These are phyloP conservation scores for Mycena haematopus DNA, from an alignment of 768 basidiomycete species.

Conservation along the genomic window DNA sequence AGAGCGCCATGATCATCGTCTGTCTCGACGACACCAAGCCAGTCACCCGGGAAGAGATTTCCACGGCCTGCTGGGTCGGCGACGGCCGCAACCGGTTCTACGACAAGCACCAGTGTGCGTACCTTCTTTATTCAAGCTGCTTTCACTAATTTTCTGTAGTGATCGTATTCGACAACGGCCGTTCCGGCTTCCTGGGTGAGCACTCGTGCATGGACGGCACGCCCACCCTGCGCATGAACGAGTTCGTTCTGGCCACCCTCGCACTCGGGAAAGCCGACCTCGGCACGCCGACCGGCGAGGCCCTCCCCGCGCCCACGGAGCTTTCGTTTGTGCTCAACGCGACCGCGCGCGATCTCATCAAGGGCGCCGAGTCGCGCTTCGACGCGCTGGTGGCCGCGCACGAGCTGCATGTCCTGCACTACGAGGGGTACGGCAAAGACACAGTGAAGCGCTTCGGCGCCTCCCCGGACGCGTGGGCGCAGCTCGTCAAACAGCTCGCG, in stretches of 20 bases:
- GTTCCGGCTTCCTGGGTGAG: constrained; percentile 90
- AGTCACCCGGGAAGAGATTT: constrained; percentile 79
- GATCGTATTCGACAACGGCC: constrained; percentile 93
- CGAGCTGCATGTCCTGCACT: constrained; percentile 84
- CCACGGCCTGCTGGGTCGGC: constrained; percentile 87
- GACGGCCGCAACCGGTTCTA: constrained; percentile 92
- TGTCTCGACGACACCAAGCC: constrained; percentile 86
- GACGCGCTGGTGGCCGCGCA: constrained; percentile 78
- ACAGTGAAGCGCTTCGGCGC: constrained; percentile 81
- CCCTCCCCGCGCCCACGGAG: constrained; percentile 67
- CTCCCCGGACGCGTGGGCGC: constrained; percentile 94
- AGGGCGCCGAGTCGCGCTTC: constrained; percentile 68
- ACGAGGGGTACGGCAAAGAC: constrained; percentile 88
- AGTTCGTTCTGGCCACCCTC: constrained; percentile 84
- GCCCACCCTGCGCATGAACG: constrained; percentile 93
- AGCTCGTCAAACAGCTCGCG: constrained; percentile 95
- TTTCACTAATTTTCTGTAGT: constrained; percentile 52
- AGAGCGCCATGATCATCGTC: constrained; percentile 88
- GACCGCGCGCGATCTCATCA: constrained; percentile 57
- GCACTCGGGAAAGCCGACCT: constrained; percentile 78
- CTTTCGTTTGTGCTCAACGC: constrained; percentile 73
- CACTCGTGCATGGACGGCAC: constrained; percentile 95
- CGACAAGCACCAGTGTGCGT: constrained; percentile 94
- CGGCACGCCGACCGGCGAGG: constrained; percentile 53
- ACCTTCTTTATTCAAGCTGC: neutral